A percentile compares a stretch with the other conserved stretches of the same genome.
Conservation (phyloP, 2,329 filamentous ascomycete genomes). For the Alternaria sp. region DNA sequence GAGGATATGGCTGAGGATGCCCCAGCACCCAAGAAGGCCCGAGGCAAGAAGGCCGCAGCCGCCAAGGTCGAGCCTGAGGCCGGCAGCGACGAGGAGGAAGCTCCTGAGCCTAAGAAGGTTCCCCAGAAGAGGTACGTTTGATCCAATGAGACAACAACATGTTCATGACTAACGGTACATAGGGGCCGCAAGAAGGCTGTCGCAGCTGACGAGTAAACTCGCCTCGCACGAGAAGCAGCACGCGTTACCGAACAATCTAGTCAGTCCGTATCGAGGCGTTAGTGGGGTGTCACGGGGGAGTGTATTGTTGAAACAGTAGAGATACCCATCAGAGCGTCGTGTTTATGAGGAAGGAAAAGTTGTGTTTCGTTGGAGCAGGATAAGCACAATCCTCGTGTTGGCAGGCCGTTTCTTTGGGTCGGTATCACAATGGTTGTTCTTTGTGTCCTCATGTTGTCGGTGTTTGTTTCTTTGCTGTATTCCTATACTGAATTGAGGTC, state of each 20-base stretch:
- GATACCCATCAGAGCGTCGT: slow-evolving; percentile 2
- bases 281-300: not conserved
- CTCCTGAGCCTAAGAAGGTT: slow-evolving; percentile 17
- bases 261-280: slow-evolving; percentile 6
- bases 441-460: not conserved
- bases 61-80: slow-evolving; percentile 20
- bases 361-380: too few relatives aligned
- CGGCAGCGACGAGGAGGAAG: slow-evolving; percentile 11
- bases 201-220: slow-evolving; percentile 23
- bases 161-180: slow-evolving; percentile 7
- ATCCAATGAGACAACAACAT: too few relatives aligned
- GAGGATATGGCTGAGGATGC: slow-evolving; percentile 11
- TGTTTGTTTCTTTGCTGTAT: not conserved
- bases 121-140: slow-evolving; percentile 37
- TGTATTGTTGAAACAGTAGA: not conserved
- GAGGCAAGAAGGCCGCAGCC: slow-evolving; percentile 36
- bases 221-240: not conserved
- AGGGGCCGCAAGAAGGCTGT: slow-evolving; percentile 35
- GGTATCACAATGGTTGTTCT: not conserved
- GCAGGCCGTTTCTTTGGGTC: not conserved
- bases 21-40: slow-evolving; percentile 39
- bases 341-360: not conserved
- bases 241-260: not conserved
- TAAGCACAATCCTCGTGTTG: too few relatives aligned
- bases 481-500: not conserved